Evolutionary conservation across 1,284 basidiomycete species (phyloP).

Genomic region (Veloboletus limbatus): DNA sequence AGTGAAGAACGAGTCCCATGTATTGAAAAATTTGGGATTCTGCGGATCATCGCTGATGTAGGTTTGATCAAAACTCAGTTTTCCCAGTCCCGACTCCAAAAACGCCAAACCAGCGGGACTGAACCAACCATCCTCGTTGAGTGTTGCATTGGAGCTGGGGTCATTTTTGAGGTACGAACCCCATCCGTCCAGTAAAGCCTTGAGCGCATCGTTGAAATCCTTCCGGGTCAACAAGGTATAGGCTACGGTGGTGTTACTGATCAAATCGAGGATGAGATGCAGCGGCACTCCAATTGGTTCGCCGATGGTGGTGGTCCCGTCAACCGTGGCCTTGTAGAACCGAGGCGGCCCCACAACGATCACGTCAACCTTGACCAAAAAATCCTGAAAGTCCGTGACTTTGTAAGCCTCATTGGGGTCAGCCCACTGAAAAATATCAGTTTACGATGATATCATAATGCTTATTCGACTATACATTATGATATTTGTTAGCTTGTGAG

Average conservation of each 20-base stretch:
- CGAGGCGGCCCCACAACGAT: not conserved
- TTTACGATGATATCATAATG: not conserved
- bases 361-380: not conserved
- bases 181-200: conserved; percentile 8
- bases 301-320: conserved; percentile 7
- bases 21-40: not conserved
- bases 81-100: not conserved
- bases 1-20: conserved; percentile 7
- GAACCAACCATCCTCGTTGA: not conserved
- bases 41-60: not conserved
- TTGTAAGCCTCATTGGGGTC: not conserved
- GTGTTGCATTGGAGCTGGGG: not conserved
- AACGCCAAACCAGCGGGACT: not conserved
- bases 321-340: not conserved
- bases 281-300: conserved; percentile 24
- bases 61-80: not conserved
- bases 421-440: not conserved
- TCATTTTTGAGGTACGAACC: conserved; percentile 3
- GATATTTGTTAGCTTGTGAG: not conserved
- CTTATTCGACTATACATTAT: not conserved
- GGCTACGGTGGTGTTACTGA: conserved; percentile 20
- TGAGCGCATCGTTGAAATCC: conserved; percentile 24
- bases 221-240: conserved; percentile 17
- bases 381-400: not conserved
- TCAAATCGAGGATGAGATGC: conserved; percentile 19